Evolutionary conservation across 805 yeast genomes (phyloP), one percentile per base, ranked within the genome.

Genomic region (Nakazawaea ishiwadae): DNA sequence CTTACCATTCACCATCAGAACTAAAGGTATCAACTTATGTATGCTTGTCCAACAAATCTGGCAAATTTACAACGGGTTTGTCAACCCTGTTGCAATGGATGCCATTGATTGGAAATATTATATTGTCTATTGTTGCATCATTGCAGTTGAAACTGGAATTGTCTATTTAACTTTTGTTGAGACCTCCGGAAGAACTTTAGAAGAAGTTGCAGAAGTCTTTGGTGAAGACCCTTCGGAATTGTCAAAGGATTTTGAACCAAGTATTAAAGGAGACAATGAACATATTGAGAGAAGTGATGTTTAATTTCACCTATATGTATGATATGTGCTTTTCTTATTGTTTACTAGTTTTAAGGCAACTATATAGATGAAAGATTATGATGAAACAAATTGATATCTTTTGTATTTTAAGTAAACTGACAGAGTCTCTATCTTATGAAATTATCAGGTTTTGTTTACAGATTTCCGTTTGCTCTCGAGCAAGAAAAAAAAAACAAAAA

Each of bases 161-260:
- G 56, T 55, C 17, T 56, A 51, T 44, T 53, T 62, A 42, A 50
- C 62, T 5, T 62, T 59, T 45, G 63, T 63, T 40, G 71, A 66
- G 45, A 66, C 70, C 3, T 54, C 58, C 16, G 69, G 69, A 12
- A 51, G 56, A 39, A 54, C 65, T 2, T 51, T 66, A 42, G 71
- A 66, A 49, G 67, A 65, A 47, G 65, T 66, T 41, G 62, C 62
- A 12, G 56, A 52, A 31, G 40, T 42, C 16, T 36, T 42, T 24
- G 44, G 44, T 11, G 44, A 42, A 32, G 35, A 31, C n/a, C 44
- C 44, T 17, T 14, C 16, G 1, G 36, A 40, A 14, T 40, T 40
- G 21, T 34, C 44, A 8, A 40, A 30, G 27, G 39, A 40, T 29
- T 40, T 40, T 31, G 37, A 28, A 12, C 44, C 44, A 35, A 40